Percentiles rank a stretch among this genome's conserved stretches.
Evolutionary conservation across 441 rosid species (phyloP).

Genomic region (Euphorbia corollata): DNA sequence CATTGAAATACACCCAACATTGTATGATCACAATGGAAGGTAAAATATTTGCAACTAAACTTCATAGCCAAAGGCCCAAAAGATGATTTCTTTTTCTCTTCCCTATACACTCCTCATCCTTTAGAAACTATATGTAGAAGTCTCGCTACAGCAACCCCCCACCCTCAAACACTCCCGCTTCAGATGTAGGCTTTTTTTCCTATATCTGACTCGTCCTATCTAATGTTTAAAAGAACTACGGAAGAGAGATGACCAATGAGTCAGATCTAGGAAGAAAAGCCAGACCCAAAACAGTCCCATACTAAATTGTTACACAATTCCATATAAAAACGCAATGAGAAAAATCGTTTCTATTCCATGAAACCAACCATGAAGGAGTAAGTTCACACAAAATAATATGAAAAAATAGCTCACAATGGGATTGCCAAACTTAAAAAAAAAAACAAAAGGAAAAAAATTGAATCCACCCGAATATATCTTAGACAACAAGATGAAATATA

Average conservation of each 20-base stretch:
- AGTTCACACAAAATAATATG: not conserved
- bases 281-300: not conserved
- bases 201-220: not conserved
- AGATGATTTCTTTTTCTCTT: not conserved
- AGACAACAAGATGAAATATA: not conserved
- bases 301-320: not conserved
- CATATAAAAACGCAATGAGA: not conserved
- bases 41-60: not conserved
- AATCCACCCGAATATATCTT: not conserved
- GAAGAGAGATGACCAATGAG: not conserved
- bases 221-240: not conserved
- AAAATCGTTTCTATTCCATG: not conserved
- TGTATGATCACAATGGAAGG: not conserved
- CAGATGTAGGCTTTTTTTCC: no score
- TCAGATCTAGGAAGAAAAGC: slow-evolving; percentile 1
- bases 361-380: not conserved
- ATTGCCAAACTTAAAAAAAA: not conserved
- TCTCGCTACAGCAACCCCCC: not conserved
- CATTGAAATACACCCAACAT: not conserved
- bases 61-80: not conserved
- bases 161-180: no score
- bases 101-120: not conserved
- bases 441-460: not conserved
- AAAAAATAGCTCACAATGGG: not conserved
- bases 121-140: not conserved